A percentile compares a stretch with the other conserved stretches of the same genome.
Conservation (phyloP, 2,329 filamentous ascomycete genomes). For the Alternaria solani region DNA sequence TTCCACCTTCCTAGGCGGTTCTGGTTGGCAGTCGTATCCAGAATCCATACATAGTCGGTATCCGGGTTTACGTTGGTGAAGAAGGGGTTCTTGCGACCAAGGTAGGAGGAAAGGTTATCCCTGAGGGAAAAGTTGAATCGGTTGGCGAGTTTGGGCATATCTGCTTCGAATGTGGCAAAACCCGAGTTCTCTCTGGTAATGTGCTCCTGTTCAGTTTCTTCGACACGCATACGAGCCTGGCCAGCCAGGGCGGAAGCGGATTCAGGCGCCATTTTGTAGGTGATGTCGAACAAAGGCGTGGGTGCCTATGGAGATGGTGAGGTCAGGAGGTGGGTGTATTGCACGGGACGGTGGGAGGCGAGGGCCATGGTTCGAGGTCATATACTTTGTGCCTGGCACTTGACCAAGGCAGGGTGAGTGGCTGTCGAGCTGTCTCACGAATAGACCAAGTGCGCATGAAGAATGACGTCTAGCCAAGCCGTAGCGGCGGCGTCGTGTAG, state of each 20-base stretch:
- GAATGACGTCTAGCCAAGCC: slow-evolving; percentile 20
- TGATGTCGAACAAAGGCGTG: slow-evolving; percentile 14
- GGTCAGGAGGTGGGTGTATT: slow-evolving; percentile 47
- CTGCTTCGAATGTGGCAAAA: slow-evolving; percentile 47
- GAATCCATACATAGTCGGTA: slow-evolving; percentile 82
- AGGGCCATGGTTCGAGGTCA: slow-evolving; percentile 28
- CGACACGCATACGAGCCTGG: slow-evolving; percentile 38
- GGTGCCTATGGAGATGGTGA: slow-evolving; percentile 33
- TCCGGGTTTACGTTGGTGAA: slow-evolving; percentile 61
- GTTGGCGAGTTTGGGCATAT: slow-evolving; percentile 46
- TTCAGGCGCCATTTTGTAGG: slow-evolving; percentile 40
- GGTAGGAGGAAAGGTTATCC: slow-evolving; percentile 51
- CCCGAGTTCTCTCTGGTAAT: slow-evolving; percentile 38
- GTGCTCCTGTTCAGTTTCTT: slow-evolving; percentile 46
- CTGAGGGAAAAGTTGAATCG: slow-evolving; percentile 48
- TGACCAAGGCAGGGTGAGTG: slow-evolving; percentile 22
- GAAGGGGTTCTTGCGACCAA: slow-evolving; percentile 52
- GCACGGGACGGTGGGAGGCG: slow-evolving; percentile 39
- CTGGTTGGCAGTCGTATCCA: slow-evolving; percentile 87
- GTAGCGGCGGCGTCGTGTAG: slow-evolving; percentile 5
- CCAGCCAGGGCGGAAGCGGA: slow-evolving; percentile 39
- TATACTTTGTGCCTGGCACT: slow-evolving; percentile 28
- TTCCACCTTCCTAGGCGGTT: slow-evolving; percentile 67
- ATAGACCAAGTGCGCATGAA: slow-evolving; percentile 22
- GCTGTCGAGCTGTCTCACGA: slow-evolving; percentile 17